Conservation (phyloP, 768 basidiomycete species). For the Termitomyces sp. region DNA sequence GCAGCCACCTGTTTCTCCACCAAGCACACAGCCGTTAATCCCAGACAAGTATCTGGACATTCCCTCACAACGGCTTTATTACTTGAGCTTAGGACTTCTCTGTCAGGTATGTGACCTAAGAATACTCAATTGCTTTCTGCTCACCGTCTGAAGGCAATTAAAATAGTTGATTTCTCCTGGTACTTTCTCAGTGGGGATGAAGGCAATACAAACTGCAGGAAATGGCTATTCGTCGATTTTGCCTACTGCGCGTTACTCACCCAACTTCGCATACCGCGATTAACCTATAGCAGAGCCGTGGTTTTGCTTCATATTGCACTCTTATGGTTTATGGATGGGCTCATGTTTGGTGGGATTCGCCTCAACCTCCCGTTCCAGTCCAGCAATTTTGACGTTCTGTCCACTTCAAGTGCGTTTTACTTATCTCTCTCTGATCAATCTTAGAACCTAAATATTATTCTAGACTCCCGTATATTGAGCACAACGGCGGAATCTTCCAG, state of each 20-base stretch:
- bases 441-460: background rate
- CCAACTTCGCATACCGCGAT: constrained; percentile 68
- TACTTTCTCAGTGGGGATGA: constrained; percentile 46
- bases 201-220: constrained; percentile 44
- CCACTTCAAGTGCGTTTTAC: constrained; percentile 27
- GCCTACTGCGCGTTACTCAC: constrained; percentile 54
- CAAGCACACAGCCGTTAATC: constrained; percentile 45
- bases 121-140: background rate
- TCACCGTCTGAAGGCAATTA: constrained; percentile 54
- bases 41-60: constrained; percentile 71
- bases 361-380: constrained; percentile 34
- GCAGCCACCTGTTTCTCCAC: constrained; percentile 2
- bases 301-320: constrained; percentile 59
- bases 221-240: constrained; percentile 75
- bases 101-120: constrained; percentile 55
- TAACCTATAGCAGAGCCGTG: constrained; percentile 62
- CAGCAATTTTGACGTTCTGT: background rate
- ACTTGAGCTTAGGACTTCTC: constrained; percentile 69
- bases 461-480: constrained; percentile 33
- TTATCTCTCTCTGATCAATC: background rate
- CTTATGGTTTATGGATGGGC: constrained; percentile 61
- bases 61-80: constrained; percentile 78
- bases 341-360: constrained; percentile 71
- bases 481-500: constrained; percentile 43
- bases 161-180: constrained; percentile 66